Evolutionary conservation across 352 stramenopile species (phyloP), one percentile per base, ranked within the genome.

Genomic region (Pythium plurisporium): DNA sequence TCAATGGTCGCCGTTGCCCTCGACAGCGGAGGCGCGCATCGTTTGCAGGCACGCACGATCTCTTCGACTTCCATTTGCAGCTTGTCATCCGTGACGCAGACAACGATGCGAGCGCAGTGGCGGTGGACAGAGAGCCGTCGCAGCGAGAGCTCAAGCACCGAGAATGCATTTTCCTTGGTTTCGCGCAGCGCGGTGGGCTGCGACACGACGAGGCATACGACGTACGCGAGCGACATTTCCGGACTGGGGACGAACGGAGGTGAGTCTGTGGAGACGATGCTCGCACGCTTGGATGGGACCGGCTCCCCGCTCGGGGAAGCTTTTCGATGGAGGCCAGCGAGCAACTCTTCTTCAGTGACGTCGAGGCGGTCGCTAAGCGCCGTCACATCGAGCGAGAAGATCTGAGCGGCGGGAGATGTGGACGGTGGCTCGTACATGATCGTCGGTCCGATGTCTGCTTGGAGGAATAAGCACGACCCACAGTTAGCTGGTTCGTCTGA

Each of bases 321-420:
- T 5, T 26, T 26, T 4, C 38, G 33, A 19, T 51, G 29, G 4
- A 68, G 47, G 14, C 53, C 53, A 0, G 49, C 41, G 25, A 69
- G 50, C n/a, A 69, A 27, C 30, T 69, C 62, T 7, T 42, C 26
- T 14, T 43, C 27, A 3, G 50, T 44, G 36, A 69, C 15, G 20
- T 59, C 49, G 12, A 70, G 34, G 3, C 43, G 49, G 33, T 70
- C 62, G 44, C 62, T 65, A 11, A 70, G 51, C 31, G 52, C 50
- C 7, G 48, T 40, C 6, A 70, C 29, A 20, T 65, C 55, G 9
- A 70, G 40, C 51, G 62, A 47, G 20, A 62, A 70, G 51, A 65
- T 62, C 45, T 70, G 47, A 3, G 33, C 47, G 3, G 15, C 9
- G 9, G 33, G 15, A 10, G 33, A 10, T 38, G 33, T 15, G 33